These are phyloP conservation scores for Begonia peltatifolia DNA, from an alignment of 306 rosid genomes.

Conservation along the genomic window DNA sequence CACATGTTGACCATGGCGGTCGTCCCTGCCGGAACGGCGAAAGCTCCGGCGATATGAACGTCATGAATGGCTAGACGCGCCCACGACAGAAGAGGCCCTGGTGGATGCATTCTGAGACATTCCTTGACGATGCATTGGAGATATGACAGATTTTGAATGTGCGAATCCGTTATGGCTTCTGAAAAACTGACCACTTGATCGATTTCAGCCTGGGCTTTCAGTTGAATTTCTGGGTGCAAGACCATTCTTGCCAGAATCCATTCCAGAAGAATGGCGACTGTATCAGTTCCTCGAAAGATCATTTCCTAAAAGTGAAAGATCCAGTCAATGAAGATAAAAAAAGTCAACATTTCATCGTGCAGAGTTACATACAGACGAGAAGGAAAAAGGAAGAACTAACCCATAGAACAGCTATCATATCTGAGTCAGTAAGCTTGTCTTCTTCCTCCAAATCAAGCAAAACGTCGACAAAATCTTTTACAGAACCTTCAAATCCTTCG, in stretches of 20 bases:
- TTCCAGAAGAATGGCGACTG: conserved; percentile 25
- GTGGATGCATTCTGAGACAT: conserved; percentile 30
- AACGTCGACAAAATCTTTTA: conserved; percentile 26
- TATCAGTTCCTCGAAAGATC: conserved; percentile 39
- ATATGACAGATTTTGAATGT: conserved; percentile 21
- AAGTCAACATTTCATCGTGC: background rate
- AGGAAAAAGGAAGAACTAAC: background rate
- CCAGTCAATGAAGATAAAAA: background rate
- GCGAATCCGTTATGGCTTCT: conserved; percentile 13
- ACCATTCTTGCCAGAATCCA: conserved; percentile 32
- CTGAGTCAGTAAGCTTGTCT: conserved; percentile 19
- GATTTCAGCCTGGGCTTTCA: conserved; percentile 20
- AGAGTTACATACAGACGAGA: background rate
- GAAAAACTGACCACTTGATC: conserved; percentile 7
- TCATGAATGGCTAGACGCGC: conserved; percentile 26
- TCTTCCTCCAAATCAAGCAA: conserved; percentile 18
- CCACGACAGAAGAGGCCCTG: conserved; percentile 39
- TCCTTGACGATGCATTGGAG: conserved; percentile 32
- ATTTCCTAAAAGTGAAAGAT: conserved; percentile 17
- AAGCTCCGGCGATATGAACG: conserved; percentile 9
- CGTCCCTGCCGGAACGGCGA: conserved; percentile 22
- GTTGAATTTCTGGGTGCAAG: conserved; percentile 24
- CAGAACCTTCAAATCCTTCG: background rate
- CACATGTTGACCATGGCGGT: conserved; percentile 46
- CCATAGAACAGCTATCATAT: conserved; percentile 34